Conservation (phyloP, 139 green algal species). For the Chlorella sp. region DNA sequence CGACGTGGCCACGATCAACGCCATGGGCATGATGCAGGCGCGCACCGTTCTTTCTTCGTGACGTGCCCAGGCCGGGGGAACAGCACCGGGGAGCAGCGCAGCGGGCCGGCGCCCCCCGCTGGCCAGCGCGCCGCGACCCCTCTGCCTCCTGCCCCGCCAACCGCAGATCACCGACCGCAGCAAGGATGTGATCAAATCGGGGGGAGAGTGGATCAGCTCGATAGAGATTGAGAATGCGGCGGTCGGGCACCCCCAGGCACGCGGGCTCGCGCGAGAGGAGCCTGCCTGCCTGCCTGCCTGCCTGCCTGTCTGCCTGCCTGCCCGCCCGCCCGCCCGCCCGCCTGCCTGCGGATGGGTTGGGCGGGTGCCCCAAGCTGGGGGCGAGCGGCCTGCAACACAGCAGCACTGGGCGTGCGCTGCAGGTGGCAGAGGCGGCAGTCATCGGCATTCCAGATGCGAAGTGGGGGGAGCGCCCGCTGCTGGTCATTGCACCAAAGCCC, state of each 20-base stretch:
- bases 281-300: neutral
- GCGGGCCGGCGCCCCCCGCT: neutral
- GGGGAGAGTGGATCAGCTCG: constrained; percentile 72
- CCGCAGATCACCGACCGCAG: constrained; percentile 55
- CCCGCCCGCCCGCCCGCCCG: too few relatives aligned
- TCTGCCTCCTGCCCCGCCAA: neutral
- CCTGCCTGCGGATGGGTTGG: too few relatives aligned
- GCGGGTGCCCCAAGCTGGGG: too few relatives aligned
- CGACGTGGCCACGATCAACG: constrained; percentile 79
- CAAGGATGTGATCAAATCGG: constrained; percentile 90
- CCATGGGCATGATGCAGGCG: constrained; percentile 69
- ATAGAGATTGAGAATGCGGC: constrained; percentile 67
- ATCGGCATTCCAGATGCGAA: constrained; percentile 69
- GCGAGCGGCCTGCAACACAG: too few relatives aligned
- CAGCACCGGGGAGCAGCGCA: neutral
- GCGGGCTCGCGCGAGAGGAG: neutral
- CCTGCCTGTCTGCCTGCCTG: too few relatives aligned
- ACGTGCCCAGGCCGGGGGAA: neutral
- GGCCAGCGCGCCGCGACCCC: neutral
- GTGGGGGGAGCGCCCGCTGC: constrained; percentile 80
- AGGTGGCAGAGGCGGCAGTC: constrained; percentile 75
- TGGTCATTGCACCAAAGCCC: constrained; percentile 63
- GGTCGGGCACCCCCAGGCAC: constrained; percentile 41
- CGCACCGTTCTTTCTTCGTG: constrained; percentile 11
- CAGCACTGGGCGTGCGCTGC: constrained; percentile 3